Conservation (phyloP, 768 basidiomycete genomes). For the Amyloporia xantha region DNA sequence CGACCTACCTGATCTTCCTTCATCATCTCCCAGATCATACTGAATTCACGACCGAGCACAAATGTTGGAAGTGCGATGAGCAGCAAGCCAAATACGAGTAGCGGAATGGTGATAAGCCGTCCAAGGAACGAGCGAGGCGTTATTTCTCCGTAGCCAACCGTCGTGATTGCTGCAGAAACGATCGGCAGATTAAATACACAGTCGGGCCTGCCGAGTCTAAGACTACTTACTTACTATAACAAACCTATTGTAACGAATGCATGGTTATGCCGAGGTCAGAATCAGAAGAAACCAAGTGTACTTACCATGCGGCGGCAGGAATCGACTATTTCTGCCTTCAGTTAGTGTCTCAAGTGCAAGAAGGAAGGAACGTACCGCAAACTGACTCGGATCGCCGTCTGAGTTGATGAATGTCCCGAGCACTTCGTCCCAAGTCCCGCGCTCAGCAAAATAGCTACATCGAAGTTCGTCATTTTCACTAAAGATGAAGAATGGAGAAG, state of each 20-base stretch:
- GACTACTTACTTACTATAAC: slow-evolving; percentile 69
- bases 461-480: not conserved
- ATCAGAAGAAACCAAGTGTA: slow-evolving; percentile 6
- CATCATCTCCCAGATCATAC: slow-evolving; percentile 86
- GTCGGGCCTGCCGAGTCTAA: no score
- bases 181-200: not conserved
- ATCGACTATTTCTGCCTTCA: slow-evolving; percentile 40
- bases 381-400: slow-evolving; percentile 79
- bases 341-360: not conserved
- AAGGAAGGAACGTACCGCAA: slow-evolving; percentile 42
- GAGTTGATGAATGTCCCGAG: slow-evolving; percentile 78
- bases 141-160: slow-evolving; percentile 89
- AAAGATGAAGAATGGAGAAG: no score
- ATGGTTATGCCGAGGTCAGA: slow-evolving; percentile 6
- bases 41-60: slow-evolving; percentile 88
- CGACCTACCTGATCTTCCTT: slow-evolving; percentile 33
- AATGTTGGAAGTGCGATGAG: slow-evolving; percentile 89
- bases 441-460: slow-evolving; percentile 77
- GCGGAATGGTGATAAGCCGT: slow-evolving; percentile 75
- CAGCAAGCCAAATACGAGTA: slow-evolving; percentile 81
- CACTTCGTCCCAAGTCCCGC: slow-evolving; percentile 82
- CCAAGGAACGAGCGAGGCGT: slow-evolving; percentile 87
- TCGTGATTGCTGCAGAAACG: slow-evolving; percentile 62
- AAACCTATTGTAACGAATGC: slow-evolving; percentile 36
- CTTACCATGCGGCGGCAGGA: slow-evolving; percentile 73